Evolutionary conservation across 148 eudicot species (phyloP), one percentile per base, ranked within the genome.

Genomic region (Pouteria glomerata): DNA sequence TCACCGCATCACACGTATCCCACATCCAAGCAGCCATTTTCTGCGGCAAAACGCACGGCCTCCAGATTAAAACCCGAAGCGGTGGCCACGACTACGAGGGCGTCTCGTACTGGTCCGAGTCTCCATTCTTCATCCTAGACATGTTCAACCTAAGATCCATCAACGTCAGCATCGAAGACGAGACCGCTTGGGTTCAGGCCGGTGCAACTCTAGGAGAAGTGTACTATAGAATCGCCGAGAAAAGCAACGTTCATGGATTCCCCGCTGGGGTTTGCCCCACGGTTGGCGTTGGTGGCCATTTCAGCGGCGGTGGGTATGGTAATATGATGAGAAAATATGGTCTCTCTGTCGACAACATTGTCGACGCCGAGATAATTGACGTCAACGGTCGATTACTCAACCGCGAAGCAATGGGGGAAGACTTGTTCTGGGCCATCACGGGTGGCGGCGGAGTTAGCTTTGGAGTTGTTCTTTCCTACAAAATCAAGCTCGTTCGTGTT

Each of bases 181-280:
- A 76, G 30, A 48, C 84, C 6, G 84, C 84, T 1, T 81, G 80
- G 81, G 78, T 81, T 37, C 72, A 77, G 52, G 68, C 41, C 3
- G 84, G 84, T 3, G 84, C 84, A 3, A 81, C 73, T 23, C 72
- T 77, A 1, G 84, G 84, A 23, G 84, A 81, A 66, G 50, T 81
- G 0, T 81, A 73, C 65, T 77, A 81, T 37, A 57, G 72, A n/a
- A 77, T 77, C 2, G 70, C 77, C 1, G 75, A 81, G 24, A 73
- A 69, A 57, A 81, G 78, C 57, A 73, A 58, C 29, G 26, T 14
- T 3, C 73, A 63, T 50, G 84, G 57, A 50, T 77, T 77, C 55
- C 75, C 84, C 6, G 80, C 80, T 21, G 84, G 84, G 1, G 75
- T 77, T 3, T 81, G 84, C 53, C 80, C 84, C 6, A 77, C 78